Evolutionary conservation across 1,139 yeast species (phyloP), one percentile per base, ranked within the genome.

Genomic region (Suhomyces maxii): DNA sequence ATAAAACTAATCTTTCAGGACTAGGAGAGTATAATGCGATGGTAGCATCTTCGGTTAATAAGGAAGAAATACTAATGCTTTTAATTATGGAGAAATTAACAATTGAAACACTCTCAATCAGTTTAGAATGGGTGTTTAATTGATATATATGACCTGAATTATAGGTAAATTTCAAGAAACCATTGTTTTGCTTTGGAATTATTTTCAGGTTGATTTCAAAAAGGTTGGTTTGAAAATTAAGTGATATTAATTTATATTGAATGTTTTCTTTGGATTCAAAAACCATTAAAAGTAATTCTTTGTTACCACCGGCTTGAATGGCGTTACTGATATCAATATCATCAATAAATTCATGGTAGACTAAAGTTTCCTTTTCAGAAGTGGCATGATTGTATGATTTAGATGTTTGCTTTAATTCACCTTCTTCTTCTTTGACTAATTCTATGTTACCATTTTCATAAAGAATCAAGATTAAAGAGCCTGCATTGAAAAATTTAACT

Each of bases 391-490:
- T 52, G 41, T 50, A 38, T 2, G 49, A 37, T 13, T 39, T 41
- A 12, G 44, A 23, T 8, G 51, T 32, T 9, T 25, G 34, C 13
- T 28, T 26, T 26, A 49, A 47, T 25, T 39, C 67, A 54, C 40
- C 46, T 9, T 48, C 46, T 8, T 46, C 49, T 14, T 47, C 34
- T 13, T 66, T 63, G 47, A 65, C 63, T 34, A 69, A 56, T 38
- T 69, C 67, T 41, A 80, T 58, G 39, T 64, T 59, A 6, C 87
- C 86, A 51, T 70, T 69, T 28, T 61, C 60, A 40, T 71, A 69
- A 10, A 82, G 57, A 3, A 73, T 68, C 39, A 69, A 69, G 13
- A 80, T 68, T 11, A 59, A 58, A 11, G 64, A 59, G 8, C 70
- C 69, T 45, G 63, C 53, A 37, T 57, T 53, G 18, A 69, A 59